Evolutionary conservation across 768 basidiomycete species (phyloP), one percentile per base, ranked within the genome.

Genomic region (Coprinopsis sp.): DNA sequence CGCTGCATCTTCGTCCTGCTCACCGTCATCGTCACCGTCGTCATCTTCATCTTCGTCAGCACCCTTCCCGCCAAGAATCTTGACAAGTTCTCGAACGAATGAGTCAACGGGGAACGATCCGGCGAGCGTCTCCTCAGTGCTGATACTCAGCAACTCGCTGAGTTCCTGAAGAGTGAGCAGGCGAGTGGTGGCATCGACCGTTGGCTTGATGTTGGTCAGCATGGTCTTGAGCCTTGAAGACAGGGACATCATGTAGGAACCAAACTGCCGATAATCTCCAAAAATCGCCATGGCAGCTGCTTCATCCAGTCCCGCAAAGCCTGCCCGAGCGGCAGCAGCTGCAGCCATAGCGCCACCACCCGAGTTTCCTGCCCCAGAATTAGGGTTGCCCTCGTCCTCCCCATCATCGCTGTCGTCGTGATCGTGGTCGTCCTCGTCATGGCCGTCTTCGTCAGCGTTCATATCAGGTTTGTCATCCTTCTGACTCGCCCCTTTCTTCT

Each of bases 51-150:
- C 84, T 21, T 74, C 78, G 13, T 81, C 81, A 34, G 71, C 77
- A 28, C 84, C 84, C 22, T 78, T 83, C 11, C 87, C 91, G 28
- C 90, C 89, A 29, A 98, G 74, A 54, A 97, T 92, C 59, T 82
- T 82, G 51, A 99, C 85, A 30, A 99, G 77, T 63, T 96, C 95
- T 55, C 84, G 81, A 24, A 94, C 90, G 61, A 91, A 98, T 28
- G 83, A 78, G 56, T 95, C 93, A 18, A 94, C 85, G 53, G 87
- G 89, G 69, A 99, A 95, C n/a, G 89, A 94, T 33, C 92, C 92
- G 7, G 91, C 88, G 37, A 99, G 72, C 6, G 93, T 97, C 62
- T 99, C 96, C 67, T 98, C 95, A 2, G 92, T 97, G 65, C 91
- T 91, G 68, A 98, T 94, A 51, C 90, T 89, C 46, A 99, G 80